Conservation (phyloP, 495 filamentous ascomycete species). For the Pyrenula aspistea region DNA sequence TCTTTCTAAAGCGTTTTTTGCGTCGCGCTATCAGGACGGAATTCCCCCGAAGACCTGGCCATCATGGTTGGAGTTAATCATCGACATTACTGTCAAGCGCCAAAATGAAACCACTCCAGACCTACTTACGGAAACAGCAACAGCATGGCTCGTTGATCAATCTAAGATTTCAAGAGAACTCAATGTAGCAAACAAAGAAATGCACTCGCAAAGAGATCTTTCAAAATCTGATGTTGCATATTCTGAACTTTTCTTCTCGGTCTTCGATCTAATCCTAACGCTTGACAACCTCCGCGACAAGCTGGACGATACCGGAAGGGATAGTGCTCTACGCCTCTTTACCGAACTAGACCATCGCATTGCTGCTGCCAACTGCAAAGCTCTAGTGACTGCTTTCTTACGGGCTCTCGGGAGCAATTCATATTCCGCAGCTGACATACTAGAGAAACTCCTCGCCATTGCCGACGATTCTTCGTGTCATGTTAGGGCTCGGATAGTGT, state of each 20-base stretch:
- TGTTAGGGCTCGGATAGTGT: slow-evolving; percentile 61
- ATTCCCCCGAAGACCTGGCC: background rate
- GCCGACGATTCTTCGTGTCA: slow-evolving; percentile 4
- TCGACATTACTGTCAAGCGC: background rate
- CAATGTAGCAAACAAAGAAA: background rate
- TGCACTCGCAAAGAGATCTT: background rate
- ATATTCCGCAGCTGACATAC: background rate
- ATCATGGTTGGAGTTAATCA: background rate
- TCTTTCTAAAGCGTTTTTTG: background rate
- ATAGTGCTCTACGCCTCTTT: background rate
- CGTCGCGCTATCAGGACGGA: background rate
- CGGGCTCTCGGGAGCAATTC: background rate
- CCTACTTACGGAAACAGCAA: background rate
- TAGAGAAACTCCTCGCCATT: background rate
- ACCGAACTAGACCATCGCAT: background rate
- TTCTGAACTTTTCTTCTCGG: background rate
- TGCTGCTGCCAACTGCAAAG: background rate
- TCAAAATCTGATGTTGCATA: background rate
- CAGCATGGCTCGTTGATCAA: background rate
- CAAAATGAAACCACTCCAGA: background rate
- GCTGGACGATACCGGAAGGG: background rate
- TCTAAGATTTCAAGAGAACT: background rate
- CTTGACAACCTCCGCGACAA: background rate
- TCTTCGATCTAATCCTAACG: background rate
- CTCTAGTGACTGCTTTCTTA: background rate